A percentile compares a stretch with the other conserved stretches of the same genome.
These are phyloP conservation scores for Talaromyces sp. DNA, from an alignment of 2,329 filamentous ascomycete genomes.

Conservation along the genomic window DNA sequence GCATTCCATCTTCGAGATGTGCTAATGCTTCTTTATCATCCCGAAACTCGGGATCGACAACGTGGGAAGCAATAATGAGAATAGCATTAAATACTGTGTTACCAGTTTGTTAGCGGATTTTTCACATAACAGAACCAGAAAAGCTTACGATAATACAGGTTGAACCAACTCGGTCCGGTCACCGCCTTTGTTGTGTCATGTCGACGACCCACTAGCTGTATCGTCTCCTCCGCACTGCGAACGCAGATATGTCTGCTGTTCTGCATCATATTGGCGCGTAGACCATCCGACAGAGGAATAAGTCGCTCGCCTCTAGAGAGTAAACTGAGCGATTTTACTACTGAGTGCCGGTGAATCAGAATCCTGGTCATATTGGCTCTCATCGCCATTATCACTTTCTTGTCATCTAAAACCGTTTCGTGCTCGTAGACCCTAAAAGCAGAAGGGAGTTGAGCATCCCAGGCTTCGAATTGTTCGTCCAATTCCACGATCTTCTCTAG, in stretches of 20 bases:
- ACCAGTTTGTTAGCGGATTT: neutral
- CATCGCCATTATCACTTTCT: slow-evolving; percentile 16
- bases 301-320: slow-evolving; percentile 12
- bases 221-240: slow-evolving; percentile 17
- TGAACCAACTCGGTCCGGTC: slow-evolving; percentile 18
- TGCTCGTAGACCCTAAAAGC: slow-evolving; percentile 12
- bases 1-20: slow-evolving; percentile 19
- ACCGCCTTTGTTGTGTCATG: slow-evolving; percentile 17
- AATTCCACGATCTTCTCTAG: slow-evolving; percentile 17
- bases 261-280: slow-evolving; percentile 19
- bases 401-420: slow-evolving; percentile 9
- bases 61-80: slow-evolving; percentile 18
- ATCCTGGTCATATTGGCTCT: slow-evolving; percentile 18
- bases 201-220: slow-evolving; percentile 17
- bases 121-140: neutral
- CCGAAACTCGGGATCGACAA: slow-evolving; percentile 16
- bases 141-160: slow-evolving; percentile 18
- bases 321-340: slow-evolving; percentile 13
- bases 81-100: slow-evolving; percentile 19
- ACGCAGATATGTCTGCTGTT: slow-evolving; percentile 18
- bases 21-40: slow-evolving; percentile 17
- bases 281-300: slow-evolving; percentile 7
- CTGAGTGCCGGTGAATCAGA: slow-evolving; percentile 16
- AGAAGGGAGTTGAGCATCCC: slow-evolving; percentile 13
- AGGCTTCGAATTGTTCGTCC: slow-evolving; percentile 17